These are phyloP conservation scores for Pulveroboletus sp. DNA, from an alignment of 768 basidiomycete genomes.

Conservation along the genomic window DNA sequence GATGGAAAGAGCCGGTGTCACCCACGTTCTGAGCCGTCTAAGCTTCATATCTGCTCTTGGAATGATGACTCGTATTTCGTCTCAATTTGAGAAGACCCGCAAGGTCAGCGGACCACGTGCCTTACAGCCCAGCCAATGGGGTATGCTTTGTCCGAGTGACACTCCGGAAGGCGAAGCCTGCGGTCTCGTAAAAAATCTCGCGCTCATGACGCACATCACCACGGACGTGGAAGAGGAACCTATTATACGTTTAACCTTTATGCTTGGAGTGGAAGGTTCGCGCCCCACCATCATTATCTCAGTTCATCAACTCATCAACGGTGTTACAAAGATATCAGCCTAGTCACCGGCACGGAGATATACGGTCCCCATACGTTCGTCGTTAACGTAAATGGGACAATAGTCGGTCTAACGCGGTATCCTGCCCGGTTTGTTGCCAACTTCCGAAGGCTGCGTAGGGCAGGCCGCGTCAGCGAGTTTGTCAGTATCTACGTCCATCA, in stretches of 20 bases:
- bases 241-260: slow-evolving; percentile 80
- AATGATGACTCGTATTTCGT: slow-evolving; percentile 99
- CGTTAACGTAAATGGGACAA: slow-evolving; percentile 95
- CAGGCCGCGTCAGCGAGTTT: slow-evolving; percentile 91
- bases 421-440: slow-evolving; percentile 82
- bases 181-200: slow-evolving; percentile 96
- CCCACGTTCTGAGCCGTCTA: slow-evolving; percentile 92
- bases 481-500: slow-evolving; percentile 95
- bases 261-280: slow-evolving; percentile 95
- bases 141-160: slow-evolving; percentile 95
- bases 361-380: slow-evolving; percentile 91
- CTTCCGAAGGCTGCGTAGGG: slow-evolving; percentile 89
- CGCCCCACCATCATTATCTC: slow-evolving; percentile 18
- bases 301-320: slow-evolving; percentile 11
- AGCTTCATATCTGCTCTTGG: slow-evolving; percentile 97
- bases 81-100: slow-evolving; percentile 98
- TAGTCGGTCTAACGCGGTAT: slow-evolving; percentile 87
- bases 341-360: slow-evolving; percentile 92
- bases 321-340: slow-evolving; percentile 66
- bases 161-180: slow-evolving; percentile 99
- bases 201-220: slow-evolving; percentile 99
- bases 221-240: slow-evolving; percentile 98
- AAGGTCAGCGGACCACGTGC: slow-evolving; percentile 98
- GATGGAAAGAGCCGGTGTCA: slow-evolving; percentile 98
- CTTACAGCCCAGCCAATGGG: slow-evolving; percentile 98